Conservation (phyloP, 768 basidiomycete species). For the Austroboletus festivus region DNA sequence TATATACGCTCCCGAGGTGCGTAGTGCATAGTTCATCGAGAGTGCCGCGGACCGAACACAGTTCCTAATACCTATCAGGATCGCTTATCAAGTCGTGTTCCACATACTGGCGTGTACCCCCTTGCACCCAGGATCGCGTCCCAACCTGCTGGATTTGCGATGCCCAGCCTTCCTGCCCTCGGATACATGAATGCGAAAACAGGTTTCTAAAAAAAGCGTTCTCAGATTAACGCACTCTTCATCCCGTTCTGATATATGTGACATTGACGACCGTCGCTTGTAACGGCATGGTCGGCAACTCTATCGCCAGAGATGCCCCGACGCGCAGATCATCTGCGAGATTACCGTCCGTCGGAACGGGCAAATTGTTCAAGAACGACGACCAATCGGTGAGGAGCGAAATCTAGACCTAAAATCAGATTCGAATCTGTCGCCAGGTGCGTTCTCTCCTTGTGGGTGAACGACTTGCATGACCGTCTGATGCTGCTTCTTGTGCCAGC, state of each 20-base stretch:
- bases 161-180: slow-evolving; percentile 15
- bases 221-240: too few species aligned
- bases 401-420: too few species aligned
- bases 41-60: slow-evolving; percentile 17
- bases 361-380: slow-evolving; percentile 12
- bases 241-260: too few species aligned
- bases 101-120: slow-evolving; percentile 22
- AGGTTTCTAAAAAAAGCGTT: slow-evolving; percentile 12
- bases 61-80: slow-evolving; percentile 9
- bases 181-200: slow-evolving; percentile 27
- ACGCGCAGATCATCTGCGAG: slow-evolving; percentile 6
- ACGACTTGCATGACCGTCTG: too few species aligned
- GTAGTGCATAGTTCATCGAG: slow-evolving; percentile 2
- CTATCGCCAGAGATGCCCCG: not conserved
- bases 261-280: slow-evolving; percentile 12
- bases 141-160: slow-evolving; percentile 14
- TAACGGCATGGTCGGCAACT: slow-evolving; percentile 4
- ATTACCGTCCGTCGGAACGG: slow-evolving; percentile 13
- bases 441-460: too few species aligned
- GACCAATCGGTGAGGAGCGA: slow-evolving; percentile 4
- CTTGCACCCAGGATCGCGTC: slow-evolving; percentile 25
- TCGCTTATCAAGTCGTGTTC: not conserved
- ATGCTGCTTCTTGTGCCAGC: too few species aligned
- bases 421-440: too few species aligned
- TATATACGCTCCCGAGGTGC: not conserved